These are phyloP conservation scores for Zygoascus sp. DNA, from an alignment of 1,139 yeast genomes.

Conservation along the genomic window DNA sequence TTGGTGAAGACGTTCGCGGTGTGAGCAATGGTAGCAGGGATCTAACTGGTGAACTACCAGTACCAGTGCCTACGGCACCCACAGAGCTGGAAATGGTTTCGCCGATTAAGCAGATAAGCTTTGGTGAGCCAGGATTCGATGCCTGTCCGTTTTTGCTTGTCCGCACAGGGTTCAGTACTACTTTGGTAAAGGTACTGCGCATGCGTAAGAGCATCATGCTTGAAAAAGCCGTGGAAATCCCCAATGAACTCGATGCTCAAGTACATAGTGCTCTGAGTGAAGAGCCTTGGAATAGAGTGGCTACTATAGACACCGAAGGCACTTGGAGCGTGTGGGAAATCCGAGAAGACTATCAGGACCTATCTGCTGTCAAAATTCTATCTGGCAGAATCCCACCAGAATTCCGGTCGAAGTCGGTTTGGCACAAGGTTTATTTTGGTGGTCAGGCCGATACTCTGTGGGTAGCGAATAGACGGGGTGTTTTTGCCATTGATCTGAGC, in stretches of 20 bases:
- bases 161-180: constrained; percentile 19
- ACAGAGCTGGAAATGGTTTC: constrained; percentile 16
- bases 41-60: constrained; percentile 1
- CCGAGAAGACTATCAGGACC: constrained; percentile 8
- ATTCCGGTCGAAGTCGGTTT: neutral
- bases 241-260: constrained; percentile 6
- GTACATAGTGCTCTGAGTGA: constrained; percentile 21
- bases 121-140: constrained; percentile 19
- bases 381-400: neutral
- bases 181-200: constrained; percentile 8
- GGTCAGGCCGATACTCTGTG: constrained; percentile 16
- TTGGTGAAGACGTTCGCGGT: constrained; percentile 6
- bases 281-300: constrained; percentile 19
- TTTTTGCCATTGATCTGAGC: constrained; percentile 20
- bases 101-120: constrained; percentile 19
- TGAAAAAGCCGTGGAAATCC: constrained; percentile 11
- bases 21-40: constrained; percentile 4
- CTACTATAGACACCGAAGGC: constrained; percentile 20
- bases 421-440: constrained; percentile 8
- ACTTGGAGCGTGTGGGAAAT: constrained; percentile 19
- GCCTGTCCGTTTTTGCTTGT: constrained; percentile 19
- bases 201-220: neutral
- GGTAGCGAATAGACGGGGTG: constrained; percentile 21
- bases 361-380: neutral
- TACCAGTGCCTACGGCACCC: constrained; percentile 10